phyloP scores from a whole-genome alignment of 2,329 filamentous ascomycete species.

The Penicillium thymicola region DNA sequence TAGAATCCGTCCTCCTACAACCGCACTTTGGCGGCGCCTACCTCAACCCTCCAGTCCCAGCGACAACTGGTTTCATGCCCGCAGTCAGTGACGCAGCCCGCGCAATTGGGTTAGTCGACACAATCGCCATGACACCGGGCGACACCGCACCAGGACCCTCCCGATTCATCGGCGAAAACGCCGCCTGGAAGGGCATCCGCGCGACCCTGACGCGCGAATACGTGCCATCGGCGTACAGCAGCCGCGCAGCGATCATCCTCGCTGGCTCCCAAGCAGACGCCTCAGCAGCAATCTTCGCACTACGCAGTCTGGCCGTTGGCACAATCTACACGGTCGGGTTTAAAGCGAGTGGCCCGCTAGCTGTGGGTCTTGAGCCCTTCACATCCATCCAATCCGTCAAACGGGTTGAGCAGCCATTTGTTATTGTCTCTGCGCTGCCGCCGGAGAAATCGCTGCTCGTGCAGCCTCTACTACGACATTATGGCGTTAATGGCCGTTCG shows the following conservation, averaged over 20 bases:
- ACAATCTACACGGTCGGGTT: constrained; percentile 85
- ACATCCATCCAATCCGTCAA: constrained; percentile 75
- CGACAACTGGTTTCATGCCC: constrained; percentile 58
- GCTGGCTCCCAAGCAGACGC: constrained; percentile 72
- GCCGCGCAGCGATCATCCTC: constrained; percentile 71
- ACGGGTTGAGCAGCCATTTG: constrained; percentile 73
- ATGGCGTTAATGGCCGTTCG: constrained; percentile 47
- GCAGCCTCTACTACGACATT: constrained; percentile 72
- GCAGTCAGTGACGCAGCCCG: constrained; percentile 71
- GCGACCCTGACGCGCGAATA: constrained; percentile 77
- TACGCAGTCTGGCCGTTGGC: constrained; percentile 70
- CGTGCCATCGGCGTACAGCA: constrained; percentile 75
- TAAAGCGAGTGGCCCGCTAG: constrained; percentile 58
- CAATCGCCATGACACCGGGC: constrained; percentile 61
- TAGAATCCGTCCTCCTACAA: constrained; percentile 70
- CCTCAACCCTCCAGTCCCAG: constrained; percentile 67
- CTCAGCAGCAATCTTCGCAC: constrained; percentile 72
- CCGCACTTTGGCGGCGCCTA: constrained; percentile 78
- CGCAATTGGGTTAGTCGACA: constrained; percentile 77
- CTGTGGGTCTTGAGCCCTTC: constrained; percentile 62
- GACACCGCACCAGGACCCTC: constrained; percentile 25
- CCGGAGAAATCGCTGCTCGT: constrained; percentile 76
- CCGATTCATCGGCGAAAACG: constrained; percentile 72
- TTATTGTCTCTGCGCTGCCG: constrained; percentile 74
- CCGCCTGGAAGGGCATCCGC: constrained; percentile 80